These are phyloP conservation scores for Hibiscus trionum DNA, from an alignment of 345 rosid species.

Conservation along the genomic window DNA sequence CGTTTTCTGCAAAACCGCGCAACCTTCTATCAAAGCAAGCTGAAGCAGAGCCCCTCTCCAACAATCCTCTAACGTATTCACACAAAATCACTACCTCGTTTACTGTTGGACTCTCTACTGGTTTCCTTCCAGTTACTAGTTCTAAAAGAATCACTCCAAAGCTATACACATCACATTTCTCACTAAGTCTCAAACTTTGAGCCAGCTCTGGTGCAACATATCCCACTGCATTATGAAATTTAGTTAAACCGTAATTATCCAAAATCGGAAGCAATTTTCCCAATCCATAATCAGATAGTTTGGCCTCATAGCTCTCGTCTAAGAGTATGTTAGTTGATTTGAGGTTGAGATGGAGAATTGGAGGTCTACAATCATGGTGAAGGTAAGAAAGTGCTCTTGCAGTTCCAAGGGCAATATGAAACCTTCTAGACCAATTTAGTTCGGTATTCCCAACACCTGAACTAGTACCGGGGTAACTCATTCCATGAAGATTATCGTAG, in stretches of 20 bases:
- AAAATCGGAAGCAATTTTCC: slow-evolving; percentile 74
- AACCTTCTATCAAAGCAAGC: slow-evolving; percentile 76
- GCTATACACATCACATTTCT: slow-evolving; percentile 89
- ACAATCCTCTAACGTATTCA: slow-evolving; percentile 65
- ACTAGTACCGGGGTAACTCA: slow-evolving; percentile 49
- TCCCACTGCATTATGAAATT: slow-evolving; percentile 80
- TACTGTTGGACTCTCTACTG: slow-evolving; percentile 65
- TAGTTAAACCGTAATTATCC: slow-evolving; percentile 65
- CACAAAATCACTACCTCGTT: slow-evolving; percentile 67
- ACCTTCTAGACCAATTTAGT: slow-evolving; percentile 73
- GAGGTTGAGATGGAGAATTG: slow-evolving; percentile 84
- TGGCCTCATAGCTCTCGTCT: slow-evolving; percentile 63
- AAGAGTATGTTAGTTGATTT: slow-evolving; percentile 88
- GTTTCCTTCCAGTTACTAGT: slow-evolving; percentile 84
- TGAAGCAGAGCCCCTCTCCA: slow-evolving; percentile 75
- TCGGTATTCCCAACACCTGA: slow-evolving; percentile 55
- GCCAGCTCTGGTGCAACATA: slow-evolving; percentile 95
- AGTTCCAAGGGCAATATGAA: slow-evolving; percentile 76
- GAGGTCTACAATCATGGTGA: slow-evolving; percentile 85
- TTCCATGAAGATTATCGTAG: slow-evolving; percentile 66
- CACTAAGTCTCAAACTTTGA: slow-evolving; percentile 65
- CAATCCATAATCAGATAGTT: slow-evolving; percentile 85
- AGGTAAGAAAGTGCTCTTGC: slow-evolving; percentile 87
- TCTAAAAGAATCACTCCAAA: slow-evolving; percentile 90
- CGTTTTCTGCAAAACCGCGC: slow-evolving; percentile 64